A percentile compares a stretch with the other conserved stretches of the same genome.
phyloP scores from a whole-genome alignment of 257 asterid species.

The Anisodus tanguticus region DNA sequence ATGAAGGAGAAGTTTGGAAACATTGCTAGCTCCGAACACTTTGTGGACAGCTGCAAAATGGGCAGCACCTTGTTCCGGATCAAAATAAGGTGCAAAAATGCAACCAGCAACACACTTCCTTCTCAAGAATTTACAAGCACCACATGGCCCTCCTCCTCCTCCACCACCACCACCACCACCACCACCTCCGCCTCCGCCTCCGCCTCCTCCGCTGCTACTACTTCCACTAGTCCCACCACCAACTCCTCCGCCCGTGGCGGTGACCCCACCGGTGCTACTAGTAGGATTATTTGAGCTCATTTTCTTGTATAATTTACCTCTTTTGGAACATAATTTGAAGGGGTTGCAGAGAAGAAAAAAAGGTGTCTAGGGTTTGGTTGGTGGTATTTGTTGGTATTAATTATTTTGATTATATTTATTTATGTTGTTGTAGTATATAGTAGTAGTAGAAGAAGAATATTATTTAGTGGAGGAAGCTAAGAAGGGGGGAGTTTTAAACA shows the following conservation, averaged over 20 bases:
- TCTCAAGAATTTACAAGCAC: conserved; percentile 97
- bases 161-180: conserved; percentile 37
- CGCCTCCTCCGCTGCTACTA: conserved; percentile 29
- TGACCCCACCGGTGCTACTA: conserved; percentile 39
- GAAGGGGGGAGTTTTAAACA: conserved; percentile 47
- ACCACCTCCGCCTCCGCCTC: conserved; percentile 24
- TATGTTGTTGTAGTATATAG: conserved; percentile 27
- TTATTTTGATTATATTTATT: background rate
- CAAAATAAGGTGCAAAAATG: conserved; percentile 92
- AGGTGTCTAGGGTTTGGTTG: conserved; percentile 67
- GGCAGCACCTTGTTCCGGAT: conserved; percentile 95
- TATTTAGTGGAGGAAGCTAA: conserved; percentile 24
- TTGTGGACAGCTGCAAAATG: conserved; percentile 97
- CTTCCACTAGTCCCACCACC: conserved; percentile 35
- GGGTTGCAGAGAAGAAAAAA: conserved; percentile 23
- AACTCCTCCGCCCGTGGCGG: conserved; percentile 35
- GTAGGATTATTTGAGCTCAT: conserved; percentile 40
- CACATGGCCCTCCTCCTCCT: conserved; percentile 83
- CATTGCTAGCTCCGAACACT: conserved; percentile 97
- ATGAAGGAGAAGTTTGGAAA: conserved; percentile 82
- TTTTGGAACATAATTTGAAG: conserved; percentile 26
- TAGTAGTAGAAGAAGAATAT: background rate
- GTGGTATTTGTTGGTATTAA: conserved; percentile 33
- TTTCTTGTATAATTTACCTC: conserved; percentile 24
- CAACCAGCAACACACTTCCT: conserved; percentile 89